A percentile compares a stretch with the other conserved stretches of the same genome.
Conservation (phyloP, 73 alveolate genomes). For the Breviolum minutum region DNA sequence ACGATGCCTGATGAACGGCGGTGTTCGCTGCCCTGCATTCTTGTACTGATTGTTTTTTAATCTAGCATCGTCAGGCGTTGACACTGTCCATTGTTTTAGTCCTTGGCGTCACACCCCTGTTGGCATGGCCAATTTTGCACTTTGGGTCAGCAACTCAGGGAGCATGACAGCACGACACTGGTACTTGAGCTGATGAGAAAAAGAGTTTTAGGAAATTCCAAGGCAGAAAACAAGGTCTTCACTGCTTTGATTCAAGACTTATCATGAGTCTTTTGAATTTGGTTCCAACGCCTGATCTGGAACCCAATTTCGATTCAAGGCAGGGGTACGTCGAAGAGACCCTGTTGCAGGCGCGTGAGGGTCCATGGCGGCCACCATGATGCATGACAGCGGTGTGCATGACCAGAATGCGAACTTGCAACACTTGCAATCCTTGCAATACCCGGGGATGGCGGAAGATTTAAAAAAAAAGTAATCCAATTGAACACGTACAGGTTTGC, state of each 20-base stretch:
- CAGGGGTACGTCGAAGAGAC: slow-evolving; percentile 72
- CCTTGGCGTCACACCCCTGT: slow-evolving; percentile 76
- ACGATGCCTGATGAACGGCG: too few relatives aligned
- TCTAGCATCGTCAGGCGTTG: slow-evolving; percentile 12
- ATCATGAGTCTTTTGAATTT: neutral
- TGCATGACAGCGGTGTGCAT: too few relatives aligned
- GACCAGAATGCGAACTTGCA: neutral
- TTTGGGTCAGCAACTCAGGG: slow-evolving; percentile 20
- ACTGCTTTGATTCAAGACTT: too few relatives aligned
- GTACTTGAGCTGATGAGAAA: neutral
- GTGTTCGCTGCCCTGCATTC: too few relatives aligned
- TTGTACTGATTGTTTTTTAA: too few relatives aligned
- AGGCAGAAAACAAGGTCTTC: too few relatives aligned
- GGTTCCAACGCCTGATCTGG: neutral
- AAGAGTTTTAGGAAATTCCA: too few relatives aligned
- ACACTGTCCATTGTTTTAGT: slow-evolving; percentile 60
- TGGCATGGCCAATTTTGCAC: slow-evolving; percentile 87
- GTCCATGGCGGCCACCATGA: too few relatives aligned
- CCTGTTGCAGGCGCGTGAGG: slow-evolving; percentile 42
- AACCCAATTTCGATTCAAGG: slow-evolving; percentile 1
- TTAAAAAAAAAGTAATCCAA: too few relatives aligned
- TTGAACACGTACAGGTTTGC: too few relatives aligned
- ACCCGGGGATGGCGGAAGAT: too few relatives aligned
- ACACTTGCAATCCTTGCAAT: too few relatives aligned
- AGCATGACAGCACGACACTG: neutral